phyloP scores from a whole-genome alignment of 148 eudicot species.

The Camellia lanceoleosa region DNA sequence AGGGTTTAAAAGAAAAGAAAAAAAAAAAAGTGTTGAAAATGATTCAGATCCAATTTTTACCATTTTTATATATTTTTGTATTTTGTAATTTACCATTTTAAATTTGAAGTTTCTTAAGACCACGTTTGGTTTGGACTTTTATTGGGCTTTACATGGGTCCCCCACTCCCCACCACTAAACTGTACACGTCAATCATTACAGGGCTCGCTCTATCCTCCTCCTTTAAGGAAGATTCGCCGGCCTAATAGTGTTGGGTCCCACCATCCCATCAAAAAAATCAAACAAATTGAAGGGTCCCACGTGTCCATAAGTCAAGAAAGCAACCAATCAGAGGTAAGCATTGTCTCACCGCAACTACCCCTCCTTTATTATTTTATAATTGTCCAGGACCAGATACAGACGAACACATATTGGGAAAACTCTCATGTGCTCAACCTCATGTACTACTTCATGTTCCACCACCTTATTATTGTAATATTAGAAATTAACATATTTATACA shows the following conservation, averaged over 20 bases:
- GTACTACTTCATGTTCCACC: neutral
- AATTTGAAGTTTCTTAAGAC: too few relatives aligned
- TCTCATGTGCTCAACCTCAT: neutral
- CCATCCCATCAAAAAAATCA: conserved; percentile 8
- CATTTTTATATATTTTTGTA: too few relatives aligned
- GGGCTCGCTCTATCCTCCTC: neutral
- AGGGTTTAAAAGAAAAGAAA: too few relatives aligned
- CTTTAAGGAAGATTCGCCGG: conserved; percentile 25
- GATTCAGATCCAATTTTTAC: neutral
- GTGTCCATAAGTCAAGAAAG: conserved; percentile 21
- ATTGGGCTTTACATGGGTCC: neutral
- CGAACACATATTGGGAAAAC: neutral
- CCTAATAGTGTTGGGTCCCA: conserved; percentile 17
- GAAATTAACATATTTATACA: too few relatives aligned
- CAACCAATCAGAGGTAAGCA: conserved; percentile 27
- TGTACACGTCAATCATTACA: conserved; percentile 34
- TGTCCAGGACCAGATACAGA: too few relatives aligned
- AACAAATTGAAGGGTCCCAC: conserved; percentile 22
- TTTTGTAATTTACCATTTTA: too few relatives aligned
- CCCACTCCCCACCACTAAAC: conserved; percentile 3
- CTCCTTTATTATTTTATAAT: neutral
- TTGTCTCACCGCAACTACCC: conserved; percentile 23
- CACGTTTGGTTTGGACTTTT: conserved; percentile 3
- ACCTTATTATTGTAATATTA: too few relatives aligned
- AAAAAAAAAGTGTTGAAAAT: too few relatives aligned